Evolutionary conservation across 345 rosid genomes (phyloP).

Genomic region (Carallia brachiata): DNA sequence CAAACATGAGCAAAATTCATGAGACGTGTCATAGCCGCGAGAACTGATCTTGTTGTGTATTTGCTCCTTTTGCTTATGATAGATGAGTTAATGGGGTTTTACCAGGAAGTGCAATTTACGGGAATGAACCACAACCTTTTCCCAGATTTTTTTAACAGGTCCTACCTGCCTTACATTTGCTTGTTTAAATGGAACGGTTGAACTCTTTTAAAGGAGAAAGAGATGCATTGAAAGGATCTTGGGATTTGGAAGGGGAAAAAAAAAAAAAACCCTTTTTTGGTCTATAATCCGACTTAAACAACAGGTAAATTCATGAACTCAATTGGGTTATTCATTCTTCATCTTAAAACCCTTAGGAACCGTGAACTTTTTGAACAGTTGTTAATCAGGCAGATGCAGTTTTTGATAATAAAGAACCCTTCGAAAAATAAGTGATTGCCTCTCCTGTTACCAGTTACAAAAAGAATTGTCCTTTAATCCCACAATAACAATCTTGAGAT

Average conservation of each 20-base stretch:
- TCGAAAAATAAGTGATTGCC: too few relatives aligned
- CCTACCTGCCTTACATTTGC: conserved; percentile 25
- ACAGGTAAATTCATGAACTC: too few relatives aligned
- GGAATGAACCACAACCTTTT: conserved; percentile 31
- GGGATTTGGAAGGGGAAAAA: background rate
- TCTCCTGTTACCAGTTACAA: too few relatives aligned
- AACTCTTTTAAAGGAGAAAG: background rate
- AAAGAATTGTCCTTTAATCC: too few relatives aligned
- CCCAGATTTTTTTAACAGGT: conserved; percentile 33
- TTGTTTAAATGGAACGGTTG: background rate
- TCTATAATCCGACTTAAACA: too few relatives aligned
- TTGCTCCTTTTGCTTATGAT: background rate
- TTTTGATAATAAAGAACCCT: too few relatives aligned
- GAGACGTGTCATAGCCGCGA: background rate
- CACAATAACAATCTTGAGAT: too few relatives aligned
- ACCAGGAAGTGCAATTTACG: conserved; percentile 26
- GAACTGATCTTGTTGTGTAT: background rate
- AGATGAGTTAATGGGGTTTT: background rate
- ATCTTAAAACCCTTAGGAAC: too few relatives aligned
- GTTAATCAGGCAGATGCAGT: too few relatives aligned
- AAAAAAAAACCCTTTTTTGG: background rate
- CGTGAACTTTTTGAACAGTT: too few relatives aligned
- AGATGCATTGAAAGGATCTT: background rate
- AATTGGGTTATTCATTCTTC: too few relatives aligned
- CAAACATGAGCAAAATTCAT: conserved; percentile 5